Conservation (phyloP, 1,284 basidiomycete species). For the Mycena citricolor region DNA sequence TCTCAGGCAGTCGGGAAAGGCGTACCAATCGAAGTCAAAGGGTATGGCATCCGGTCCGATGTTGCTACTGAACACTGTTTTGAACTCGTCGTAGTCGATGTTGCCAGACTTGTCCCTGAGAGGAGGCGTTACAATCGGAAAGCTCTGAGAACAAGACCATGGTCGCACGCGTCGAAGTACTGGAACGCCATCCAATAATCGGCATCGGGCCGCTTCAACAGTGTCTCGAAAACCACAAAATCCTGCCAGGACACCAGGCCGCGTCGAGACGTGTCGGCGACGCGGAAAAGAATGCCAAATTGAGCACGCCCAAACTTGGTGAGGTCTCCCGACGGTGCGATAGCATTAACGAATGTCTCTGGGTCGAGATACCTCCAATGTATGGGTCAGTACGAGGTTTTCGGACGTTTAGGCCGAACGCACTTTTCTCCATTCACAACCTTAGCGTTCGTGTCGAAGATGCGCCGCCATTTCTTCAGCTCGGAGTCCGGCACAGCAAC, state of each 20-base stretch:
- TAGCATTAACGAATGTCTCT: conserved; percentile 89
- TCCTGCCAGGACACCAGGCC: conserved; percentile 91
- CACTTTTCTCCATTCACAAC: conserved; percentile 79
- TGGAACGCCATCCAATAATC: conserved; percentile 97
- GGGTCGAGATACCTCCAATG: conserved; percentile 72
- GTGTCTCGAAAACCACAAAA: conserved; percentile 90
- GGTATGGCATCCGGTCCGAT: conserved; percentile 82
- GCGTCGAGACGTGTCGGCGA: conserved; percentile 79
- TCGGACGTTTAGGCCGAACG: conserved; percentile 34
- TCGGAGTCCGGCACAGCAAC: conserved; percentile 79
- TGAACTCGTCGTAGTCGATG: conserved; percentile 93
- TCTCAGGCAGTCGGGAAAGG: conserved; percentile 4
- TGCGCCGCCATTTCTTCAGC: conserved; percentile 81
- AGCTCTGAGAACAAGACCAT: background rate
- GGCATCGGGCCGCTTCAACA: conserved; percentile 87
- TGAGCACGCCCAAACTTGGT: conserved; percentile 83
- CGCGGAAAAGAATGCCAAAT: conserved; percentile 86
- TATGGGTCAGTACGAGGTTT: conserved; percentile 1
- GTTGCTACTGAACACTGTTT: conserved; percentile 82
- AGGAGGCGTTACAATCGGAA: conserved; percentile 5
- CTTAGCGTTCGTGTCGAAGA: conserved; percentile 82
- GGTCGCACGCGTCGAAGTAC: conserved; percentile 88
- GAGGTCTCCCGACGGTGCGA: conserved; percentile 83
- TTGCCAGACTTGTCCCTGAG: conserved; percentile 81
- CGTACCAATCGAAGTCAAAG: conserved; percentile 89